A percentile compares a stretch with the other conserved stretches of the same genome.
These are phyloP conservation scores for Ganoderma lucidum DNA, from an alignment of 1,284 basidiomycete species.

Conservation along the genomic window DNA sequence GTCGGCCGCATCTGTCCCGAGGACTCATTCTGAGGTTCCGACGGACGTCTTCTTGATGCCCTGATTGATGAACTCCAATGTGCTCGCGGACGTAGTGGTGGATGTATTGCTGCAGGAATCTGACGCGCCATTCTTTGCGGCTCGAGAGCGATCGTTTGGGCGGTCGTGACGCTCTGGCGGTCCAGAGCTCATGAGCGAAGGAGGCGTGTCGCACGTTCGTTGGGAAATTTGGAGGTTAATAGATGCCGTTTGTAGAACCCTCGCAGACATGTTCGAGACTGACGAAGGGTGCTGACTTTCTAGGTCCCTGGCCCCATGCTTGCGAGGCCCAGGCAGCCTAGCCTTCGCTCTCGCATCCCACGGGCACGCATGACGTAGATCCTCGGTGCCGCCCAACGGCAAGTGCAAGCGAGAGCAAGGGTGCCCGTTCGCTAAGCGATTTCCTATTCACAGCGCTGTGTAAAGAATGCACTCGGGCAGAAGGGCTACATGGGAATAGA, in stretches of 20 bases:
- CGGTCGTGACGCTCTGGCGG: background rate
- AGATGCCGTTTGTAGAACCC: background rate
- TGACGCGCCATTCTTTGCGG: background rate
- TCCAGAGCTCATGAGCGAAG: background rate
- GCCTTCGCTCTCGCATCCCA: background rate
- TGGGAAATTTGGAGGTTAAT: background rate
- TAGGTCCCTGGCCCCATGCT: background rate
- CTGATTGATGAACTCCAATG: background rate
- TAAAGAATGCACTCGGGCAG: background rate
- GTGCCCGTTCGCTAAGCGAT: too few species aligned
- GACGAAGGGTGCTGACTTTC: background rate
- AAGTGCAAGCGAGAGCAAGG: background rate
- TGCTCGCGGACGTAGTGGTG: background rate
- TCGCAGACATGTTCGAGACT: background rate
- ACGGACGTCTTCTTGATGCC: background rate
- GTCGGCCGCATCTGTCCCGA: background rate
- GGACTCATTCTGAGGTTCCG: background rate
- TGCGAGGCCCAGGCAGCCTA: too few species aligned
- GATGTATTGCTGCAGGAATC: background rate
- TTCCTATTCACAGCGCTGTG: background rate
- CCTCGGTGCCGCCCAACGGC: background rate
- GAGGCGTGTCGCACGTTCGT: background rate
- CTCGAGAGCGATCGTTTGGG: background rate
- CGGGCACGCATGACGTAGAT: background rate
- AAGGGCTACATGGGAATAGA: background rate